Conservation (phyloP, 2,329 filamentous ascomycete species). For the Peltaster fructicola region DNA sequence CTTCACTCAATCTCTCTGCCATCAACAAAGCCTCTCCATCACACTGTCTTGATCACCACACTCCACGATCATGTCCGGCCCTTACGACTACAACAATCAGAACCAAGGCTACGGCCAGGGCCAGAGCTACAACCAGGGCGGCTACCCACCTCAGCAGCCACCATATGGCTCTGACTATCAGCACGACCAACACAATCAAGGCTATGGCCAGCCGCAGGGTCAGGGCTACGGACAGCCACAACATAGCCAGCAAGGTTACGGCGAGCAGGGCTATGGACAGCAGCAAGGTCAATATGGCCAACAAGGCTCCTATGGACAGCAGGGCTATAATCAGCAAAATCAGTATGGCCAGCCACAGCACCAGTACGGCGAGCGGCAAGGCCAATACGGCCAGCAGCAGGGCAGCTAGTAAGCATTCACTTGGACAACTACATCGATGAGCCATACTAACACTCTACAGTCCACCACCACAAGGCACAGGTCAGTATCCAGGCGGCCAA, state of each 20-base stretch:
- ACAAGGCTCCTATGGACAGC: constrained; percentile 3
- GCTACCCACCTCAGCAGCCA: constrained; percentile 6
- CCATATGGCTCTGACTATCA: constrained; percentile 8
- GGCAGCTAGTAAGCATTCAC: constrained; percentile 9
- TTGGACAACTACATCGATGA: too few species aligned
- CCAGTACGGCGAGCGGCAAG: constrained; percentile 16
- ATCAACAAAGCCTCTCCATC: constrained; percentile 1
- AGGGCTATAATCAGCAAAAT: constrained; percentile 12
- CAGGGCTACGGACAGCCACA: constrained; percentile 6
- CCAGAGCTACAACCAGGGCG: constrained; percentile 12
- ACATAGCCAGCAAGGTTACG: constrained; percentile 11
- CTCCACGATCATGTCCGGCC: constrained; percentile 29
- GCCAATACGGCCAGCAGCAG: constrained; percentile 9
- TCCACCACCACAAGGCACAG: constrained; percentile 3
- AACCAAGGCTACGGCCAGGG: constrained; percentile 13
- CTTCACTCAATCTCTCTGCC: not conserved
- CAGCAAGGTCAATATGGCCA: constrained; percentile 9
- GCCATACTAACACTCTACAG: not conserved
- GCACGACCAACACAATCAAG: constrained; percentile 9
- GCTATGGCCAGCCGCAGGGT: constrained; percentile 9
- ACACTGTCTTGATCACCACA: not conserved
- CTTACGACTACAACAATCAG: constrained; percentile 28
- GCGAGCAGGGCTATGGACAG: constrained; percentile 10
- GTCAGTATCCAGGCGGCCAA: constrained; percentile 14
- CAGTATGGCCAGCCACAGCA: constrained; percentile 4